Conservation (phyloP, 805 yeast genomes). For the Myxozyma geophila region DNA sequence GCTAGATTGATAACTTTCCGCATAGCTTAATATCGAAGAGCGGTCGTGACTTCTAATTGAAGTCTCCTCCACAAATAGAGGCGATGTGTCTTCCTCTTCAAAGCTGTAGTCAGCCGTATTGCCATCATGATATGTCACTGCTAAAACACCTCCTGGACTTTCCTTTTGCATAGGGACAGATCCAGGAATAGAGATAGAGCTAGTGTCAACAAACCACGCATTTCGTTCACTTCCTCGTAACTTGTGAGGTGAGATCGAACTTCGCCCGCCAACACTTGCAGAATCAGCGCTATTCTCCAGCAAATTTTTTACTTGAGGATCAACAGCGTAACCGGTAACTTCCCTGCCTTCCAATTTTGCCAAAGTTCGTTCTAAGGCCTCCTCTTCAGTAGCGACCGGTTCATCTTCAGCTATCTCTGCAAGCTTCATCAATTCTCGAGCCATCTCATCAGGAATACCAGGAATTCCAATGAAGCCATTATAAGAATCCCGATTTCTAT, state of each 20-base stretch:
- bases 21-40: slow-evolving; percentile 7
- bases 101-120: not conserved
- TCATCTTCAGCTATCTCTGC: slow-evolving; percentile 86
- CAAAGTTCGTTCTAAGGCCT: slow-evolving; percentile 57
- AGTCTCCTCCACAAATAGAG: not conserved
- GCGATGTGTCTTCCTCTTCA: not conserved
- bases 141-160: not conserved
- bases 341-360: slow-evolving; percentile 76
- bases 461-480: slow-evolving; percentile 24
- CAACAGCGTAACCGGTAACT: not conserved
- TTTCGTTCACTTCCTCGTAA: slow-evolving; percentile 18
- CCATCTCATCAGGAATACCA: slow-evolving; percentile 33
- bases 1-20: slow-evolving; percentile 23
- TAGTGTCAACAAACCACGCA: slow-evolving; percentile 25
- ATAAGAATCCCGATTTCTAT: not conserved
- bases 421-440: slow-evolving; percentile 59
- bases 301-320: not conserved
- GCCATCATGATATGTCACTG: not conserved
- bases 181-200: not conserved
- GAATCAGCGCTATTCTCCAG: not conserved
- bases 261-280: not conserved
- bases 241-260: not conserved
- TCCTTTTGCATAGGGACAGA: slow-evolving; percentile 22
- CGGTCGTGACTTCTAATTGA: not conserved
- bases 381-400: slow-evolving; percentile 54